Conservation (phyloP, 441 rosid species). For the Populus tomentosa region DNA sequence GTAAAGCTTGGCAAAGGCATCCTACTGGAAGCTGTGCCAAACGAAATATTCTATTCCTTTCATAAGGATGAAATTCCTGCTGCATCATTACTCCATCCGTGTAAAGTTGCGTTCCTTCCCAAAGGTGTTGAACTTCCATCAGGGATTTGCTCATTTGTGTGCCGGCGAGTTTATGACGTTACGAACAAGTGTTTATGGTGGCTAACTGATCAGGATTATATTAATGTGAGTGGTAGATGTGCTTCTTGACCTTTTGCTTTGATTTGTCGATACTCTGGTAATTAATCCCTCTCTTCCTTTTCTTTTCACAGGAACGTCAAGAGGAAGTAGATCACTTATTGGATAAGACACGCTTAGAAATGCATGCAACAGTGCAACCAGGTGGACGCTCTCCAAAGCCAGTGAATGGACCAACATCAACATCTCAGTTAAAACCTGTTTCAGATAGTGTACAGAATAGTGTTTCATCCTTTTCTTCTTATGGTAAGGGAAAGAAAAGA, state of each 20-base stretch:
- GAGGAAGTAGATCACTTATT: constrained; percentile 80
- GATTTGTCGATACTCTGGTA: background rate
- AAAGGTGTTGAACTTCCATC: constrained; percentile 76
- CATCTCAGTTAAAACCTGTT: constrained; percentile 61
- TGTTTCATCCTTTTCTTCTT: constrained; percentile 55
- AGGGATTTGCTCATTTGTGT: constrained; percentile 76
- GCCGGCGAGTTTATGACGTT: constrained; percentile 84
- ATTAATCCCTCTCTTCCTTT: background rate
- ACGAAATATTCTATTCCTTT: constrained; percentile 90
- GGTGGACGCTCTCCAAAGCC: constrained; percentile 91
- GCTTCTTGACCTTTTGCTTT: background rate
- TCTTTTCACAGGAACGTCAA: constrained; percentile 55
- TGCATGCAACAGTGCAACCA: constrained; percentile 75
- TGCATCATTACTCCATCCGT: constrained; percentile 80
- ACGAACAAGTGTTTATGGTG: constrained; percentile 75
- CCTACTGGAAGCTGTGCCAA: constrained; percentile 80
- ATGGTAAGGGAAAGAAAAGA: constrained; percentile 86
- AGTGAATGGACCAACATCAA: constrained; percentile 67
- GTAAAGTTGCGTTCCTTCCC: constrained; percentile 84
- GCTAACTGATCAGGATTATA: constrained; percentile 88
- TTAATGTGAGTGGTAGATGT: constrained; percentile 50
- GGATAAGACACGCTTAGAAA: constrained; percentile 57
- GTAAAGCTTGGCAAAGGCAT: constrained; percentile 85
- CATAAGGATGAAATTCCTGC: constrained; percentile 88
- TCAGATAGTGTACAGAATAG: constrained; percentile 57